These are phyloP conservation scores for Nephelium lappaceum DNA, from an alignment of 345 rosid genomes.

Conservation along the genomic window DNA sequence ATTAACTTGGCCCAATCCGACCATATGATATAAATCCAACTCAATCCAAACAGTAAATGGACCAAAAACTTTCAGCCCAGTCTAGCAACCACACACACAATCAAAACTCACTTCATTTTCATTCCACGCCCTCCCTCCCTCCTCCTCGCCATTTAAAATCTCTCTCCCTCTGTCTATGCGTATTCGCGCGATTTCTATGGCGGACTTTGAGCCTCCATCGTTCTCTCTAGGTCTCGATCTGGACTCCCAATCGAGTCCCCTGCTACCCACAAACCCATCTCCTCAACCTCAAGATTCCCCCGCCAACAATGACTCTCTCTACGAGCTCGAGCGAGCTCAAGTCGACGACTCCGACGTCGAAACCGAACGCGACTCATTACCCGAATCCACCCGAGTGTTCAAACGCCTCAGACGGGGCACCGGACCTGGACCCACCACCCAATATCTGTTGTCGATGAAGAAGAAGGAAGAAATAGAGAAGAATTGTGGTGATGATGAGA, in stretches of 20 bases:
- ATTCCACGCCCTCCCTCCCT: background rate
- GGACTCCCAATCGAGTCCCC: constrained; percentile 43
- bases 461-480: constrained; percentile 23
- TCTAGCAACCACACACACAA: background rate
- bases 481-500: constrained; percentile 59
- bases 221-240: constrained; percentile 85
- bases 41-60: too few species aligned
- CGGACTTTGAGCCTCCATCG: constrained; percentile 76
- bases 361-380: constrained; percentile 4
- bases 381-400: constrained; percentile 45
- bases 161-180: background rate
- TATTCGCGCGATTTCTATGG: constrained; percentile 39
- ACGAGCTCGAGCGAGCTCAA: constrained; percentile 21
- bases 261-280: constrained; percentile 5
- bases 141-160: background rate
- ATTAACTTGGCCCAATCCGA: too few species aligned
- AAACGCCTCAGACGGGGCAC: constrained; percentile 66
- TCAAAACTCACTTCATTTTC: background rate
- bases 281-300: constrained; percentile 22
- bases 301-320: background rate
- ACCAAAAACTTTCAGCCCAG: background rate
- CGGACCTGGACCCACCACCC: background rate
- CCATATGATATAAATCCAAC: too few species aligned
- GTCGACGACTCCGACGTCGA: constrained; percentile 58
- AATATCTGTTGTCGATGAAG: background rate